Evolutionary conservation across 495 filamentous ascomycete species (phyloP).

Genomic region (Choiromyces venosus): DNA sequence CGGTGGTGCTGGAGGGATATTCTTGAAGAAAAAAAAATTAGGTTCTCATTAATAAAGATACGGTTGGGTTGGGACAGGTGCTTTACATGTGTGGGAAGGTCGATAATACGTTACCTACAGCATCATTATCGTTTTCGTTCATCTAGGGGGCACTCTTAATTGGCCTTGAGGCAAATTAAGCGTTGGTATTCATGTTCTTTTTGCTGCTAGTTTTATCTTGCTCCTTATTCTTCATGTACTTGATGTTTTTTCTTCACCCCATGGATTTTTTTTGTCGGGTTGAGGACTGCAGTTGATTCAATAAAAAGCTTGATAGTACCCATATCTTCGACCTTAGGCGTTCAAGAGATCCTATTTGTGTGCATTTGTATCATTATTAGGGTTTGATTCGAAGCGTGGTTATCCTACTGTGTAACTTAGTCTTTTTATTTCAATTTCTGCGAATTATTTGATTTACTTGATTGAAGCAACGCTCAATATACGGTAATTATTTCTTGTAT

Average conservation of each 20-base stretch:
- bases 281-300: not conserved
- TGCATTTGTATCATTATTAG: not conserved
- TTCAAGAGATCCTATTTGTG: not conserved
- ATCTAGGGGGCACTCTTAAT: not conserved
- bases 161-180: not conserved
- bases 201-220: not conserved
- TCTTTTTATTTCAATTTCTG: not conserved
- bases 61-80: not conserved
- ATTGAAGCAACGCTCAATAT: not conserved
- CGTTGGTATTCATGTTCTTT: not conserved
- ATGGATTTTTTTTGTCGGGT: not conserved
- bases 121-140: not conserved
- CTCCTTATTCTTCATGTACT: not conserved
- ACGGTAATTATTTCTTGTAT: not conserved
- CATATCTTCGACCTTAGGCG: not conserved
- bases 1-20: conserved; percentile 28
- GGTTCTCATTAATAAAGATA: conserved; percentile 34
- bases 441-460: not conserved
- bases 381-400: not conserved
- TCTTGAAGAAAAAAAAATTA: conserved; percentile 25
- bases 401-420: not conserved
- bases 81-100: not conserved
- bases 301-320: not conserved
- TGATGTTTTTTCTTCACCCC: not conserved
- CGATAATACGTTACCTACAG: not conserved